phyloP scores from a whole-genome alignment of 2,329 filamentous ascomycete species.

The Aspergillus carbonarius region DNA sequence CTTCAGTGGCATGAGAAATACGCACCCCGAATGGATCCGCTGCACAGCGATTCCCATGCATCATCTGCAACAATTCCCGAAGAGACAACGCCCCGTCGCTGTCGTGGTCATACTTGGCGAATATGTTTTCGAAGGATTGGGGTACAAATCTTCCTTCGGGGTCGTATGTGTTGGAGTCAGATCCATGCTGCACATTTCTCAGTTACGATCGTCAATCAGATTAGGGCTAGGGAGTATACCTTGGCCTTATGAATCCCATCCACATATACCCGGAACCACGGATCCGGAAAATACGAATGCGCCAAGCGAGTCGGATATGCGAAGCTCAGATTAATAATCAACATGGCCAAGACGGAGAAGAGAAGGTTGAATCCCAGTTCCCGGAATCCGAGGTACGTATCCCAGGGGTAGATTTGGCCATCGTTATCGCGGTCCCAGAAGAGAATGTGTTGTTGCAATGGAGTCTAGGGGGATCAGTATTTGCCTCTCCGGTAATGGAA shows the following conservation, averaged over 20 bases:
- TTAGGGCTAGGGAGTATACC: slow-evolving; percentile 14
- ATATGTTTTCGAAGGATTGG: slow-evolving; percentile 51
- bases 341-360: slow-evolving; percentile 39
- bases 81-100: slow-evolving; percentile 41
- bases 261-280: slow-evolving; percentile 41
- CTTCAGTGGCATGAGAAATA: not conserved
- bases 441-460: slow-evolving; percentile 43
- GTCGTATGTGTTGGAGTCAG: slow-evolving; percentile 45
- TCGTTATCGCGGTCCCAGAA: slow-evolving; percentile 47
- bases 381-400: slow-evolving; percentile 44
- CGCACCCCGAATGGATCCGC: slow-evolving; percentile 45
- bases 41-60: slow-evolving; percentile 43
- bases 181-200: not conserved
- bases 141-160: slow-evolving; percentile 48
- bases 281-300: slow-evolving; percentile 37
- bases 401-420: slow-evolving; percentile 40
- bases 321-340: slow-evolving; percentile 45
- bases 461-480: slow-evolving; percentile 17
- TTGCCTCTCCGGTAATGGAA: not conserved
- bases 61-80: slow-evolving; percentile 38
- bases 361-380: slow-evolving; percentile 42
- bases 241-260: slow-evolving; percentile 45
- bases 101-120: slow-evolving; percentile 45
- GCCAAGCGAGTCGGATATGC: slow-evolving; percentile 47
- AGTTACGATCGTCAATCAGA: not conserved